Evolutionary conservation across 768 basidiomycete species (phyloP), one percentile per base, ranked within the genome.

Genomic region (Pleurotus citrinopileatus): DNA sequence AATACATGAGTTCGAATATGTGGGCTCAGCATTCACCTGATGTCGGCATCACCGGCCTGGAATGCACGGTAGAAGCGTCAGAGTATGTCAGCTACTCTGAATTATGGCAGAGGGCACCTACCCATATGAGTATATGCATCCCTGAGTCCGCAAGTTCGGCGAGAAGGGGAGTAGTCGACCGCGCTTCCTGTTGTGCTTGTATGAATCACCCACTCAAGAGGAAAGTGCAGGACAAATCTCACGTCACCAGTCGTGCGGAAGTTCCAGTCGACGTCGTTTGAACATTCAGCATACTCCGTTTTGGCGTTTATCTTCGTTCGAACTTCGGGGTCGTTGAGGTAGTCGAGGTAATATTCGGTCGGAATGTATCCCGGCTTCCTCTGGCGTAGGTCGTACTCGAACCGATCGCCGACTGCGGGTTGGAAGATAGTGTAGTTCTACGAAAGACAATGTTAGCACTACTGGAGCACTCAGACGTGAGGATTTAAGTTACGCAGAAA

Each of bases 241-340:
- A 83, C 82, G 65, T 87, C 86, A 19, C 84, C 86, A 0, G 84
- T 86, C 36, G 54, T 67, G 2, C 28, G 55, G 60, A 87, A 81
- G 17, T 74, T 55, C 7, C 62, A 53, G 42, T 67, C 74, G 0
- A 78, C 73, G 0, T 75, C 60, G 54, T 75, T 51, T 0, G 81
- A 57, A 47, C 85, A 87, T 57, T 82, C 78, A 8, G 57, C 38
- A 59, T 84, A 87, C 1, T 56, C 60, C 22, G 61, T 59, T 54
- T 80, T 68, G 0, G 84, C 84, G 4, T 84, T 84, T 36, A 87
- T 40, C 3, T 40, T 12, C 38, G 1, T 7, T 7, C 38, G 38
- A 40, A 40, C 19, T 40, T 40, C 38, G 0, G 71, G 34, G 15
- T 64, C 61, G 0, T 53, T 59, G 19, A 86, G 66, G 56, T 78